phyloP scores from a whole-genome alignment of 2,329 filamentous ascomycete genomes.

The Xenoacremonium recifei region DNA sequence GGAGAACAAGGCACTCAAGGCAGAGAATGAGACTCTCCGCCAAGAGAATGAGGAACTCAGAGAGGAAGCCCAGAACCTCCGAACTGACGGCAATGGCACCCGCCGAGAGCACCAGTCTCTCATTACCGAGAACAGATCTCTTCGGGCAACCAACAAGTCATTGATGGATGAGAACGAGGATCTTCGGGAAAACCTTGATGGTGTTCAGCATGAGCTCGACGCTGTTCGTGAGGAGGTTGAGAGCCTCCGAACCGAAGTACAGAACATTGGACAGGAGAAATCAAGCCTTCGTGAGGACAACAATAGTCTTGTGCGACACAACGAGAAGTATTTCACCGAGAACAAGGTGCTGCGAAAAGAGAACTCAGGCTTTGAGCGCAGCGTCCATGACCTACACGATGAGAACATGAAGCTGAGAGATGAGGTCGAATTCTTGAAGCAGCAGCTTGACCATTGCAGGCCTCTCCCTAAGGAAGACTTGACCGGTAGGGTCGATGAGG shows the following conservation, averaged over 20 bases:
- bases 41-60: constrained; percentile 35
- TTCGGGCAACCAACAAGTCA: constrained; percentile 40
- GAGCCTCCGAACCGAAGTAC: constrained; percentile 36
- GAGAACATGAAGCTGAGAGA: constrained; percentile 47
- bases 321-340: constrained; percentile 54
- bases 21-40: constrained; percentile 39
- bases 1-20: constrained; percentile 41
- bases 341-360: constrained; percentile 49
- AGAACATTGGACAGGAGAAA: constrained; percentile 42
- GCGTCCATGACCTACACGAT: constrained; percentile 43
- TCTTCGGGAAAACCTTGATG: constrained; percentile 41
- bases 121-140: constrained; percentile 43
- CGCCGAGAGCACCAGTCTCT: constrained; percentile 44
- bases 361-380: constrained; percentile 48
- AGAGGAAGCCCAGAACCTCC: constrained; percentile 40
- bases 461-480: constrained; percentile 37
- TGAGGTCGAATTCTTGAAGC: constrained; percentile 45
- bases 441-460: constrained; percentile 43
- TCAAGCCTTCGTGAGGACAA: constrained; percentile 49
- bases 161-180: constrained; percentile 44
- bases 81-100: constrained; percentile 39
- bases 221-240: constrained; percentile 40
- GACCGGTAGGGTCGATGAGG: constrained; percentile 32
- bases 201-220: constrained; percentile 41
- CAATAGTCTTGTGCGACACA: constrained; percentile 51